A percentile compares a stretch with the other conserved stretches of the same genome.
phyloP scores from a whole-genome alignment of 129 eudicot species.

The Lactuca sativa region DNA sequence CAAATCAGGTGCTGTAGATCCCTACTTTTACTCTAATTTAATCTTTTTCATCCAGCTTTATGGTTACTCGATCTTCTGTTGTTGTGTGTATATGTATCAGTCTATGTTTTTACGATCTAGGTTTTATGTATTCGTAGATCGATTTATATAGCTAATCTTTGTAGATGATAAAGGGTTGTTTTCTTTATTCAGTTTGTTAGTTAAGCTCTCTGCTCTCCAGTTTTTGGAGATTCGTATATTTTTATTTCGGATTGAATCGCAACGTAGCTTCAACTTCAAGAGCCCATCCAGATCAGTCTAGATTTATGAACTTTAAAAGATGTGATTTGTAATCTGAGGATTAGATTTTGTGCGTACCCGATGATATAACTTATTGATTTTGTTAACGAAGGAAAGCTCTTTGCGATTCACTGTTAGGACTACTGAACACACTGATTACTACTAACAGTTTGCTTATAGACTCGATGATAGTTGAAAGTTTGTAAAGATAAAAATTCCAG shows the following conservation, averaged over 20 bases:
- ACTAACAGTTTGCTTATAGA: background rate
- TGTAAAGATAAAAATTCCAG: background rate
- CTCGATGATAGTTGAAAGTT: background rate
- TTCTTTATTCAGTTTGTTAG: background rate
- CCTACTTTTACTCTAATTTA: background rate
- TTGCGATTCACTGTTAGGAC: constrained; percentile 1
- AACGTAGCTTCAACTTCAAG: background rate
- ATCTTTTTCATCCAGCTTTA: background rate
- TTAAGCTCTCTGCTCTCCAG: background rate
- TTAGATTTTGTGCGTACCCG: constrained; percentile 7
- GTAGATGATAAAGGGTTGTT: background rate
- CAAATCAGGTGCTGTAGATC: constrained; percentile 28
- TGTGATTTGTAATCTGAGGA: background rate
- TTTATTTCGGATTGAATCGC: background rate
- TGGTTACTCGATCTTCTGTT: constrained; percentile 9
- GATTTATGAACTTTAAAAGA: background rate
- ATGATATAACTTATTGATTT: background rate
- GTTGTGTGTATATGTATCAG: background rate
- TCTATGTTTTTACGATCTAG: constrained; percentile 11
- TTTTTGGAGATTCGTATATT: constrained; percentile 6
- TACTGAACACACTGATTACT: background rate
- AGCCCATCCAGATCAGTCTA: constrained; percentile 13
- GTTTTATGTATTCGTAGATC: background rate
- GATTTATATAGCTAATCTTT: background rate
- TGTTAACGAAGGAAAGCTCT: background rate